Conservation (phyloP, 1,139 yeast genomes). For the Yamadazyma epiphylla region DNA sequence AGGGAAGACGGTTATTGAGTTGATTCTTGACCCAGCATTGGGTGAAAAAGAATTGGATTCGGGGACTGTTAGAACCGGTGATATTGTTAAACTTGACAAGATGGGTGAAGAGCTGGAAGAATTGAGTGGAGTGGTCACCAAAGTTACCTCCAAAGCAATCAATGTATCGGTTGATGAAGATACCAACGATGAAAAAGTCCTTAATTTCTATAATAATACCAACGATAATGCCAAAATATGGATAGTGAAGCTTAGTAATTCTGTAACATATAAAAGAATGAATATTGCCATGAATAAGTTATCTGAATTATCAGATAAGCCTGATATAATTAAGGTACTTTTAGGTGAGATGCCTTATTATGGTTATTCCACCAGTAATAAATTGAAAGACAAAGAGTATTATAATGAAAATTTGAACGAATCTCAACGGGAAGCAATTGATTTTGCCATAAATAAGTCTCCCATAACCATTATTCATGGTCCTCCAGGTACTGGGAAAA, state of each 20-base stretch:
- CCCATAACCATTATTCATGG: conserved; percentile 47
- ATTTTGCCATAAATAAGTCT: conserved; percentile 36
- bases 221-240: conserved; percentile 45
- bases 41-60: conserved; percentile 40
- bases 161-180: conserved; percentile 62
- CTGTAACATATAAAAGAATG: conserved; percentile 76
- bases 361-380: conserved; percentile 11
- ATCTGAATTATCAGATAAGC: conserved; percentile 39
- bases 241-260: conserved; percentile 65
- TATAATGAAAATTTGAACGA: conserved; percentile 55
- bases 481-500: conserved; percentile 56
- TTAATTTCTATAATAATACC: conserved; percentile 43
- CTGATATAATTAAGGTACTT: conserved; percentile 39
- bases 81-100: conserved; percentile 57
- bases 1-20: conserved; percentile 68
- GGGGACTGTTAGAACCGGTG: conserved; percentile 73
- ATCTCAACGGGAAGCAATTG: conserved; percentile 55
- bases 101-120: conserved; percentile 26
- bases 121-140: conserved; percentile 60
- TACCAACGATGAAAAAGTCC: conserved; percentile 39
- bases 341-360: conserved; percentile 38
- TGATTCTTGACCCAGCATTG: conserved; percentile 58
- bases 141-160: conserved; percentile 41
- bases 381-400: conserved; percentile 20
- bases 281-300: conserved; percentile 70